Conservation (phyloP, 257 asterid species). For the Solanum piurae region DNA sequence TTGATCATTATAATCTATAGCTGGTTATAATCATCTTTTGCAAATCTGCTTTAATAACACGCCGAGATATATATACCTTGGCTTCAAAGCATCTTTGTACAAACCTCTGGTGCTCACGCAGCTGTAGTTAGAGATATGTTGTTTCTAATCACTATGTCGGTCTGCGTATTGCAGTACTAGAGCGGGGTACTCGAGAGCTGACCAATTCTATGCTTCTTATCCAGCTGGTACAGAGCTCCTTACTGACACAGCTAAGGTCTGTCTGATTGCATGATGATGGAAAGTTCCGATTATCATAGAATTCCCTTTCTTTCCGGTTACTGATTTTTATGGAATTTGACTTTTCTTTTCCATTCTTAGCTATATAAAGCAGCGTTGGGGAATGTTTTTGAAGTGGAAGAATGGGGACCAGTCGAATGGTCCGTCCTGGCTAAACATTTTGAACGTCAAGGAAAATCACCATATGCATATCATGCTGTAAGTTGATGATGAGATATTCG, state of each 20-base stretch:
- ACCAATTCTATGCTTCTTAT: conserved; percentile 88
- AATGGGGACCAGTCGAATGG: conserved; percentile 98
- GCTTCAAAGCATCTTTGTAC: background rate
- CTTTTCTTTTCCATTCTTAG: conserved; percentile 13
- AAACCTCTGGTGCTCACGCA: background rate
- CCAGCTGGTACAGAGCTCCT: conserved; percentile 96
- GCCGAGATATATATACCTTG: background rate
- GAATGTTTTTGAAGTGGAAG: conserved; percentile 72
- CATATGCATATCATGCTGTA: conserved; percentile 92
- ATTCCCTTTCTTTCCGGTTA: background rate
- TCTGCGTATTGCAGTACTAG: conserved; percentile 53
- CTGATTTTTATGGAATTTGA: background rate
- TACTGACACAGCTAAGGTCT: conserved; percentile 70
- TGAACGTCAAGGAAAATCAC: conserved; percentile 90
- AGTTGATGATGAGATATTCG: conserved; percentile 25
- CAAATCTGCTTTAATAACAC: background rate
- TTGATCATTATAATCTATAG: background rate
- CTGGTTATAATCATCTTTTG: background rate
- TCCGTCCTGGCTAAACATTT: conserved; percentile 81
- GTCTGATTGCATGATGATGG: background rate
- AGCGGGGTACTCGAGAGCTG: conserved; percentile 89
- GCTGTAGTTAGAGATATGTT: background rate
- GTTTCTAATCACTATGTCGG: background rate
- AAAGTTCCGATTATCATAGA: background rate
- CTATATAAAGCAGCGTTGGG: conserved; percentile 79